phyloP scores from a whole-genome alignment of 495 filamentous ascomycete species.

The Xylaria curta region DNA sequence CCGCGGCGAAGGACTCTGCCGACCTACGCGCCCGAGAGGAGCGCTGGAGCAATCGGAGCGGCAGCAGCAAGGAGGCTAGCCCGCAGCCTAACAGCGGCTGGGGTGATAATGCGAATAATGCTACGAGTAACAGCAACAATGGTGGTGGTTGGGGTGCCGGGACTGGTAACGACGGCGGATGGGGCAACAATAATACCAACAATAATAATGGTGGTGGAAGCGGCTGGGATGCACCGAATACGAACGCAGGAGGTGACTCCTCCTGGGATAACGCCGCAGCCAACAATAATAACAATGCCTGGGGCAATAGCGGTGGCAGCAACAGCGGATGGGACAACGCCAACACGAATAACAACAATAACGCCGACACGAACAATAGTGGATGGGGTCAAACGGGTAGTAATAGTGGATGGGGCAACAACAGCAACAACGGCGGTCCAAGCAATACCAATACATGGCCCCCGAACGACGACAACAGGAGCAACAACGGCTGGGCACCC shows the following conservation, averaged over 20 bases:
- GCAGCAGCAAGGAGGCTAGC: constrained; percentile 28
- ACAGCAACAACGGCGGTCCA: neutral
- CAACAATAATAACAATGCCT: constrained; percentile 15
- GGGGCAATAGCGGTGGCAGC: neutral
- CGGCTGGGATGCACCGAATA: constrained; percentile 14
- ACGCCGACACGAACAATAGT: constrained; percentile 24
- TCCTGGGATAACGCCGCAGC: constrained; percentile 14
- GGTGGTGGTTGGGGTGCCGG: neutral
- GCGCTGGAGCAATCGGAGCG: constrained; percentile 27
- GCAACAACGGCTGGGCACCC: constrained; percentile 2
- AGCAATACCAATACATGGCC: constrained; percentile 9
- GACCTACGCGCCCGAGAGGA: constrained; percentile 18
- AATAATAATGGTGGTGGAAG: constrained; percentile 18
- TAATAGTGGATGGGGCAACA: neutral
- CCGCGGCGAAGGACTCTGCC: constrained; percentile 12
- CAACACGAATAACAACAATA: constrained; percentile 23
- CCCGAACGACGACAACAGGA: constrained; percentile 1
- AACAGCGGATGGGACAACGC: constrained; percentile 17
- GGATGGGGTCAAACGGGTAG: constrained; percentile 1
- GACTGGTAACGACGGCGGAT: neutral
- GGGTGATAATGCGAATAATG: constrained; percentile 20
- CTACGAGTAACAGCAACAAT: constrained; percentile 12
- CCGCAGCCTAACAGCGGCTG: constrained; percentile 7
- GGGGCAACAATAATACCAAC: neutral
- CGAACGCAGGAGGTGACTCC: constrained; percentile 7